Base-by-base conservation (phyloP, 2,329 filamentous ascomycete species). In the Xylaria polymorpha region DNA sequence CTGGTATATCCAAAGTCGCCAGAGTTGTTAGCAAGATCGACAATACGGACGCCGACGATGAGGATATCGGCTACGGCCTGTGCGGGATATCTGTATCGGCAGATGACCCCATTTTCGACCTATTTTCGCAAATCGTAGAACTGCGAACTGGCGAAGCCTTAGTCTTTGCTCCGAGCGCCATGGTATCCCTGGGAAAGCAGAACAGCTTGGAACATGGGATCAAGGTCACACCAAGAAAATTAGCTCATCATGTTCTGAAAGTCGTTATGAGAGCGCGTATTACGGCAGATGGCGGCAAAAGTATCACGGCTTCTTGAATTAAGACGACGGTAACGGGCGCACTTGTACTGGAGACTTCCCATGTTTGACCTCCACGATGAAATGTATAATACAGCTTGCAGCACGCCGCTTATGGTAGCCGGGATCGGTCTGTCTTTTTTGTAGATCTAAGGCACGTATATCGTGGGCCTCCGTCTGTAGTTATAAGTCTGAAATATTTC, bases 111-210 rank as follows among this genome's bases (percentile, higher is more conserved):
- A 61, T 64, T 12, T 25, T 76, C 44, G 79, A 81, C 29, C 73
- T 85, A 0, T 83, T 86, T 50, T 74, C 76, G 12, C 76, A 77
- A 32, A 85, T 86, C 46, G 81, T 85, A 9, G 72, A 75, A 5
- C 77, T 86, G 12, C 75, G 75, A 4, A 81, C 81, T 2, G 84
- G 84, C 0, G 83, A 86, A 64, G 84, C 83, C 1, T 74, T 86
- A 1, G 56, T 86, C 7, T 86, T 86, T 70, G 80, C 82, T 0
- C 84, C 83, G 0, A 84, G 78, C 44, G 83, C 83, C 0, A 74
- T 84, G 1, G 53, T 81, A 7, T 77, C 75, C 0, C 68, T 84
- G 15, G 71, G 75, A 64, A 71, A 60, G 62, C 37, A 59, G 66
- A 73, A 64, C 61, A 61, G 63, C 9, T 7, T 3, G 62, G 53